These are phyloP conservation scores for Cladophialophora psammophila DNA, from an alignment of 2,329 filamentous ascomycete genomes.

Conservation along the genomic window DNA sequence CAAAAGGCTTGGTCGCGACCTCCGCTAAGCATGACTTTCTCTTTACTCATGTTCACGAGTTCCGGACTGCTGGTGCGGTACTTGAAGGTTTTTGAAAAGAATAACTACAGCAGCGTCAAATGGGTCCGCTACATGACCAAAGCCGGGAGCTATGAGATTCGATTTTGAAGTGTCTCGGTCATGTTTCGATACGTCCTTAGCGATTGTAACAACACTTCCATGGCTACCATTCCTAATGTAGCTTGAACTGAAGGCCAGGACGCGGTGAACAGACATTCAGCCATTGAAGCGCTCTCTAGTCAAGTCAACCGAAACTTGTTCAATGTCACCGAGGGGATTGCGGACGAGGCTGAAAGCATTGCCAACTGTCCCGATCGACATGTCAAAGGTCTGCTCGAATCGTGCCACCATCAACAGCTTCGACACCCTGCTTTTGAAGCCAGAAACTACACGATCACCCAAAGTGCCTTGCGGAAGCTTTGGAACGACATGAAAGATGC, in stretches of 20 bases:
- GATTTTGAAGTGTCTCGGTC: slow-evolving; percentile 58
- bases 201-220: not conserved
- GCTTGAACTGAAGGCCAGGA: not conserved
- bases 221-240: not conserved
- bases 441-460: not conserved
- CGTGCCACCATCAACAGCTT: not conserved
- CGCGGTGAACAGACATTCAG: not conserved
- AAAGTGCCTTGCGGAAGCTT: not conserved
- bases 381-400: not conserved
- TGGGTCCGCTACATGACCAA: slow-evolving; percentile 99
- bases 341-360: not conserved
- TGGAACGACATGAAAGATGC: not conserved
- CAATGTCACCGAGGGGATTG: not conserved
- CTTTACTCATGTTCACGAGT: slow-evolving; percentile 96
- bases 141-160: slow-evolving; percentile 95
- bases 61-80: slow-evolving; percentile 91
- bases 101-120: slow-evolving; percentile 97
- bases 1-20: slow-evolving; percentile 97
- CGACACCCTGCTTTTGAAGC: not conserved
- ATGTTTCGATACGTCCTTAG: not conserved
- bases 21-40: slow-evolving; percentile 89
- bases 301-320: not conserved
- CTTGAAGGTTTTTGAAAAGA: slow-evolving; percentile 99
- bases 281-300: not conserved
- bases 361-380: not conserved